Evolutionary conservation across 2,329 filamentous ascomycete species (phyloP).

Genomic region (Talaromyces piceae): DNA sequence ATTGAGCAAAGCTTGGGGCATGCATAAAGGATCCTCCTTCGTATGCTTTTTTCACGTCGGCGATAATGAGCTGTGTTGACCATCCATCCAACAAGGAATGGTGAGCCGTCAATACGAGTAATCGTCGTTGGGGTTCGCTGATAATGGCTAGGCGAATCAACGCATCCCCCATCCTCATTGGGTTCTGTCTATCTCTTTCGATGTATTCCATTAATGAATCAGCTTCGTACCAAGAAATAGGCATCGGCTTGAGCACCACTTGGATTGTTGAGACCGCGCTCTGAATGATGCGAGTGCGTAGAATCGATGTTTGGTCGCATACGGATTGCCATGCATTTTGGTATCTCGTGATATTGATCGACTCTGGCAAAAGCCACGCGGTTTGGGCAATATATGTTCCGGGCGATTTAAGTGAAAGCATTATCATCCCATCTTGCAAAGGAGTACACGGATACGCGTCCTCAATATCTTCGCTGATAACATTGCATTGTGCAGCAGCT

Average conservation of each 20-base stretch:
- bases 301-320: background rate
- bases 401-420: conserved; percentile 36
- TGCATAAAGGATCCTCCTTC: no score
- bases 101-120: conserved; percentile 6
- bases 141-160: background rate
- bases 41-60: conserved; percentile 1
- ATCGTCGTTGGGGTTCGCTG: background rate
- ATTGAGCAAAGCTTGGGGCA: no score
- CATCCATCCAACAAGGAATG: conserved; percentile 6
- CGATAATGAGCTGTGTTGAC: conserved; percentile 9
- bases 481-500: background rate
- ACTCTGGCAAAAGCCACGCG: conserved; percentile 27
- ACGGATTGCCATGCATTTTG: conserved; percentile 14
- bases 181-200: background rate
- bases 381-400: conserved; percentile 40
- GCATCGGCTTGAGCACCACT: background rate
- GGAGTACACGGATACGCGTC: conserved; percentile 37
- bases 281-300: conserved; percentile 20
- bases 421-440: conserved; percentile 36
- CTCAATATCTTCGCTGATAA: conserved; percentile 18
- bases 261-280: background rate
- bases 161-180: background rate
- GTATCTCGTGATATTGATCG: conserved; percentile 32
- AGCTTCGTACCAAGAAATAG: background rate
- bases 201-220: background rate